Evolutionary conservation across 2,329 filamentous ascomycete species (phyloP).

Genomic region (Diaporthe citrichinensis): DNA sequence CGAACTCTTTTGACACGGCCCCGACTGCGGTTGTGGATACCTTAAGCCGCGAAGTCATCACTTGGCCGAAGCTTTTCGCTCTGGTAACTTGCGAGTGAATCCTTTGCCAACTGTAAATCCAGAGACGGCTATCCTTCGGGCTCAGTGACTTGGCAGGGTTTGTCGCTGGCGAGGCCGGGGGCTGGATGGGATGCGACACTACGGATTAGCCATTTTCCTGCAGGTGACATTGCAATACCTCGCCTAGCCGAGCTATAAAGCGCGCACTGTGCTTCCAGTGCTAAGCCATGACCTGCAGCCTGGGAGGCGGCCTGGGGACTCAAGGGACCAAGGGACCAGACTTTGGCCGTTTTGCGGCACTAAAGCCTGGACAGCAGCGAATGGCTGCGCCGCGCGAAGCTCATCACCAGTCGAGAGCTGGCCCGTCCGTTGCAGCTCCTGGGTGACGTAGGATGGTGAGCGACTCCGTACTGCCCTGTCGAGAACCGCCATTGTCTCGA

Average conservation of each 20-base stretch:
- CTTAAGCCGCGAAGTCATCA: slow-evolving; percentile 4
- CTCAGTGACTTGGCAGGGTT: slow-evolving; percentile 23
- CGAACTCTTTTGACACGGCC: background rate
- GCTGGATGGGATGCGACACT: slow-evolving; percentile 26
- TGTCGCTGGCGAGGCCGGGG: slow-evolving; percentile 11
- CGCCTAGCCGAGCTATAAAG: background rate
- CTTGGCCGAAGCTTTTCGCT: slow-evolving; percentile 2
- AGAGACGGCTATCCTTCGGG: background rate
- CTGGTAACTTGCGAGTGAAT: background rate
- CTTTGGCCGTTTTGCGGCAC: slow-evolving; percentile 12
- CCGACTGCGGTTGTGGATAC: background rate
- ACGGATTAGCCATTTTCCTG: slow-evolving; percentile 28
- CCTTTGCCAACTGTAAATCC: background rate
- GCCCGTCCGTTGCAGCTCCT: background rate
- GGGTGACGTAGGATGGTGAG: background rate
- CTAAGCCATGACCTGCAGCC: slow-evolving; percentile 28
- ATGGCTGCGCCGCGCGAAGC: background rate
- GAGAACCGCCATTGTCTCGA: background rate
- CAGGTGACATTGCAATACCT: slow-evolving; percentile 32
- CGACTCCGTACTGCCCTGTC: background rate
- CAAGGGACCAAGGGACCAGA: background rate
- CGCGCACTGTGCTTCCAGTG: slow-evolving; percentile 30
- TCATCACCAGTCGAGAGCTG: slow-evolving; percentile 4
- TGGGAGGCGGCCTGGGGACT: slow-evolving; percentile 22
- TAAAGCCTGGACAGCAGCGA: slow-evolving; percentile 10